Conservation (phyloP, 192 early-diverging fungal species). For the Entomortierella chlamydospora region DNA sequence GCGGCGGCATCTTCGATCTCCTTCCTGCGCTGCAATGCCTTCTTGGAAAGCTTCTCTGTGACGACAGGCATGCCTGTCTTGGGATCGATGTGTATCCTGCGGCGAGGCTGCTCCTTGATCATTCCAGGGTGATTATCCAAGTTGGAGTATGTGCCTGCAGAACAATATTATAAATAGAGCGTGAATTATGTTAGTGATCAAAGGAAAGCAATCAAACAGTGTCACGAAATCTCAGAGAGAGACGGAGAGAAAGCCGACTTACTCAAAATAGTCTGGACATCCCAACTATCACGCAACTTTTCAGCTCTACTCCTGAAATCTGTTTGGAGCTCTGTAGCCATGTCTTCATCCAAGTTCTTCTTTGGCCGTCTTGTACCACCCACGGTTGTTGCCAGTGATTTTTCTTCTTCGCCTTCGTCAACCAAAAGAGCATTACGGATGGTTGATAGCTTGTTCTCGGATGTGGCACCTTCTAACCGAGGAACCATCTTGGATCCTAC, state of each 20-base stretch:
- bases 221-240: neutral
- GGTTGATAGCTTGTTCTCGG: slow-evolving; percentile 69
- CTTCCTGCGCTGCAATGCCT: slow-evolving; percentile 40
- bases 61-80: slow-evolving; percentile 80
- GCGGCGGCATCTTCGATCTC: slow-evolving; percentile 44
- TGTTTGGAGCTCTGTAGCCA: slow-evolving; percentile 64
- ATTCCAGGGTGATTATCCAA: slow-evolving; percentile 91
- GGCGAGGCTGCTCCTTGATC: slow-evolving; percentile 73
- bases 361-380: slow-evolving; percentile 54
- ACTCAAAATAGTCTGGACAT: slow-evolving; percentile 90
- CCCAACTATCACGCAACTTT: slow-evolving; percentile 78
- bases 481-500: slow-evolving; percentile 76
- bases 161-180: neutral
- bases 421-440: slow-evolving; percentile 66
- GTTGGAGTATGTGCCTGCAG: slow-evolving; percentile 84
- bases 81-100: slow-evolving; percentile 75
- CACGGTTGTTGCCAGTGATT: slow-evolving; percentile 34
- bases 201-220: neutral
- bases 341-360: slow-evolving; percentile 64
- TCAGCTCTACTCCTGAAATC: slow-evolving; percentile 52
- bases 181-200: neutral
- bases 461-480: slow-evolving; percentile 72
- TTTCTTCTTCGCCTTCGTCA: slow-evolving; percentile 56
- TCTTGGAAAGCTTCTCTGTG: slow-evolving; percentile 59
- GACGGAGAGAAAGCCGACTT: slow-evolving; percentile 2